Base-by-base conservation (phyloP, 2,329 filamentous ascomycete species). In the Alternaria ethzedia region DNA sequence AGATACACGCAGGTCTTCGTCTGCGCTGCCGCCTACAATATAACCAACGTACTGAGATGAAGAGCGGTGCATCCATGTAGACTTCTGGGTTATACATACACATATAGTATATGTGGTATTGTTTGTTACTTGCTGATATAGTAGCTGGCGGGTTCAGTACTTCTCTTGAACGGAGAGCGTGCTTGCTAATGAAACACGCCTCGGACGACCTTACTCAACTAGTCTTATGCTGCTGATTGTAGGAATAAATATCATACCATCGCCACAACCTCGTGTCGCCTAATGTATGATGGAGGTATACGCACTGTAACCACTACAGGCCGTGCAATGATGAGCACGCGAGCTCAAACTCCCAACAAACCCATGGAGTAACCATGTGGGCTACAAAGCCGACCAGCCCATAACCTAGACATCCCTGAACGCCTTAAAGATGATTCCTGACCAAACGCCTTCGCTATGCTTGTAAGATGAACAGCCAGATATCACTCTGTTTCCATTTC, bases 391-490 rank as follows among this genome's bases (percentile, higher is more conserved):
- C 20, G 28, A 9, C 43, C 36, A 43, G 28, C 49, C 20, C 44
- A 32, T 49, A 56, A 9, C 13, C 51, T 45, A 15, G 21, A 15
- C 36, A 41, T 30, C 36, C 51, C 59, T 41, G 44, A 63, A 65
- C 63, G 61, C 68, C 63, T 50, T 52, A 41, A 59, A 67, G 67
- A 70, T 69, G 63, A 59, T 36, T 28, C 28, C 5, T 49, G 17
- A 54, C 60, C 44, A 44, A 76, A 78, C 77, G 75, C 77, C 77
- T 57, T 71, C 76, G 77, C 77, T 78, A 79, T 79, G 77, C 73
- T 61, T 57, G 54, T 36, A 56, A 63, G 59, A 66, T 60, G 28
- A 28, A 67, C 56, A 26, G 13, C 47, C 17, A 45, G 56, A 58
- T 64, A 59, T 70, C 60, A 75, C 41, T 72, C 67, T 26, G 61